These are phyloP conservation scores for Cryomyces minteri DNA, from an alignment of 495 filamentous ascomycete species.

Conservation along the genomic window DNA sequence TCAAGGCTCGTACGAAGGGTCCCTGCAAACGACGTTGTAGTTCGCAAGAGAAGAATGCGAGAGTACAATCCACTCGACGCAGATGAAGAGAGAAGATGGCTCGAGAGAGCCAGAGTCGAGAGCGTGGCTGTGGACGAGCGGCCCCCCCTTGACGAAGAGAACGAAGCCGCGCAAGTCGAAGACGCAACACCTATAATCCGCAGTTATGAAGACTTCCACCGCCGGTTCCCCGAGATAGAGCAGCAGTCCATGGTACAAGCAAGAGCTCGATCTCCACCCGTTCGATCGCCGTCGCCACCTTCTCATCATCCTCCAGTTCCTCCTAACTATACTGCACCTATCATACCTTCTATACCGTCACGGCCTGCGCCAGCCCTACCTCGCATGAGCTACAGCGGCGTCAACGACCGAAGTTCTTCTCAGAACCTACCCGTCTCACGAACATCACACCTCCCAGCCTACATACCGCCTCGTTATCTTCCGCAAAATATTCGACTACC, in stretches of 20 bases:
- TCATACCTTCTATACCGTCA: slow-evolving; percentile 27
- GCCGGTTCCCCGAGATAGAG: slow-evolving; percentile 57
- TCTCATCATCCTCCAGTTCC: slow-evolving; percentile 16
- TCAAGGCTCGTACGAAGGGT: slow-evolving; percentile 32
- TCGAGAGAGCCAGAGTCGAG: slow-evolving; percentile 34
- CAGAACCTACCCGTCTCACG: slow-evolving; percentile 28
- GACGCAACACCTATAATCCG: slow-evolving; percentile 29
- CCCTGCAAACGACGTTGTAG: slow-evolving; percentile 31
- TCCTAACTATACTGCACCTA: slow-evolving; percentile 1
- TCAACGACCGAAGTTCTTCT: slow-evolving; percentile 45
- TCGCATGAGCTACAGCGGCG: slow-evolving; percentile 73
- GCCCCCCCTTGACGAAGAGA: slow-evolving; percentile 22
- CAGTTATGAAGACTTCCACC: slow-evolving; percentile 57
- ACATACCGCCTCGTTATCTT: slow-evolving; percentile 28
- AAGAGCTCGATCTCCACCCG: slow-evolving; percentile 8
- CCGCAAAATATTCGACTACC: slow-evolving; percentile 23
- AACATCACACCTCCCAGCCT: slow-evolving; percentile 23
- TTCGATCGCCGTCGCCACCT: slow-evolving; percentile 8
- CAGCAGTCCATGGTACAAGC: slow-evolving; percentile 53
- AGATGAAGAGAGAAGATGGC: slow-evolving; percentile 41
- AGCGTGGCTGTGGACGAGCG: slow-evolving; percentile 30
- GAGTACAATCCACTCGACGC: slow-evolving; percentile 40
- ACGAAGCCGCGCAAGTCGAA: slow-evolving; percentile 18
- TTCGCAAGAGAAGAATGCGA: slow-evolving; percentile 35
- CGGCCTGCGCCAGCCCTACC: slow-evolving; percentile 75